Evolutionary conservation across 2,329 filamentous ascomycete genomes (phyloP).

Genomic region (Epichloe sp.): DNA sequence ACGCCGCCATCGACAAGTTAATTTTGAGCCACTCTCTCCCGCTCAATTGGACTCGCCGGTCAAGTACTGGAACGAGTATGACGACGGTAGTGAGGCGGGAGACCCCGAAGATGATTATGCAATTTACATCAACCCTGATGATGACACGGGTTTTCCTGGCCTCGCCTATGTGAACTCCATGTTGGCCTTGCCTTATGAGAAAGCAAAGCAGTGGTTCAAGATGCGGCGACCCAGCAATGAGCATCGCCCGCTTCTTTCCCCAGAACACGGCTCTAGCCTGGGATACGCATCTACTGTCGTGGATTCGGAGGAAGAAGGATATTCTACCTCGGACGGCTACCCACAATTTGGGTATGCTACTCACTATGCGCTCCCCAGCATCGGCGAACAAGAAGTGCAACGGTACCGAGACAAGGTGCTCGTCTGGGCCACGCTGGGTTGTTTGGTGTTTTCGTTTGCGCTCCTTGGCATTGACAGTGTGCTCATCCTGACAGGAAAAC

Average conservation of each 20-base stretch:
- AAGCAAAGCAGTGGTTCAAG: constrained; percentile 37
- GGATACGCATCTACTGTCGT: constrained; percentile 19
- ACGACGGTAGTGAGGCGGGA: constrained; percentile 59
- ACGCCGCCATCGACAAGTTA: constrained; percentile 9
- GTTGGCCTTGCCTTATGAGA: constrained; percentile 35
- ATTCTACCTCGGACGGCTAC: constrained; percentile 40
- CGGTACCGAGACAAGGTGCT: constrained; percentile 42
- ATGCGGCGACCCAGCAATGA: constrained; percentile 13
- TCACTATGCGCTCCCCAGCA: constrained; percentile 40
- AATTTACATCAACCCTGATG: constrained; percentile 63
- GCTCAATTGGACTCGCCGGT: constrained; percentile 17
- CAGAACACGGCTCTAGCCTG: constrained; percentile 7
- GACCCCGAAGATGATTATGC: constrained; percentile 51
- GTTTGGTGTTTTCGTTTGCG: constrained; percentile 45
- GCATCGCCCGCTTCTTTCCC: constrained; percentile 11
- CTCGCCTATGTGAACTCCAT: constrained; percentile 44
- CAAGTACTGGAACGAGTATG: constrained; percentile 79
- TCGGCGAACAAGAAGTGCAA: constrained; percentile 35
- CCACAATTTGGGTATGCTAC: constrained; percentile 37
- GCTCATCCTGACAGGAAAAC: constrained; percentile 54
- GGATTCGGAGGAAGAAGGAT: constrained; percentile 33
- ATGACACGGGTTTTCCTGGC: constrained; percentile 46
- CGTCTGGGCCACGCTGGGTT: constrained; percentile 36
- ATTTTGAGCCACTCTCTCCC: constrained; percentile 20
- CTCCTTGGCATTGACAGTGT: constrained; percentile 52